phyloP scores from a whole-genome alignment of 495 filamentous ascomycete species.

The Umbilicaria muhlenbergii region DNA sequence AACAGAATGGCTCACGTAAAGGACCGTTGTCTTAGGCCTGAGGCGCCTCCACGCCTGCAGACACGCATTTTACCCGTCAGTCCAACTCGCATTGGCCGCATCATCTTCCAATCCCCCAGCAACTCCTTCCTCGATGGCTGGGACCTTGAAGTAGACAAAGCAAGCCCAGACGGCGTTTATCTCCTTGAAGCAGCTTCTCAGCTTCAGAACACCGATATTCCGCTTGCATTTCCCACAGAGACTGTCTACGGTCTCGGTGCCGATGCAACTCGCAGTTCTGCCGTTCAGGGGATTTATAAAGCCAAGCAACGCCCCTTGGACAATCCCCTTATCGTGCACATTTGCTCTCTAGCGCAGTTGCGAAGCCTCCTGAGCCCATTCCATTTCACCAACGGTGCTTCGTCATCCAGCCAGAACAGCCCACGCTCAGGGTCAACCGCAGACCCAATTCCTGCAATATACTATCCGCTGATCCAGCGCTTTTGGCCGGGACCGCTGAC shows the following conservation, averaged over 20 bases:
- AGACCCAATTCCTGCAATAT: constrained; percentile 59
- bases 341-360: constrained; percentile 71
- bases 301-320: constrained; percentile 84
- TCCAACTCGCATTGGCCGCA: constrained; percentile 7
- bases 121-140: constrained; percentile 11
- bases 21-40: too few species aligned
- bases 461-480: constrained; percentile 56
- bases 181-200: constrained; percentile 10
- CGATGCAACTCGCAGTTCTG: constrained; percentile 68
- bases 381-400: constrained; percentile 5
- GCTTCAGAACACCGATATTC: constrained; percentile 46
- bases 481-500: constrained; percentile 97
- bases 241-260: constrained; percentile 95
- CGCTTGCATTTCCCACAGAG: constrained; percentile 94
- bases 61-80: constrained; percentile 9
- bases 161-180: constrained; percentile 6
- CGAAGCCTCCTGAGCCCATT: constrained; percentile 37
- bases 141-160: constrained; percentile 4
- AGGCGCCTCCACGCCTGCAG: too few species aligned
- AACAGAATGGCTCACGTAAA: too few species aligned
- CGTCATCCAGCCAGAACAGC: background rate
- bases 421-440: constrained; percentile 13
- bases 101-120: constrained; percentile 8
- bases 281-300: constrained; percentile 83
- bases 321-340: constrained; percentile 89